phyloP scores from a whole-genome alignment of 2,329 filamentous ascomycete genomes.

The Fonsecaea erecta region DNA sequence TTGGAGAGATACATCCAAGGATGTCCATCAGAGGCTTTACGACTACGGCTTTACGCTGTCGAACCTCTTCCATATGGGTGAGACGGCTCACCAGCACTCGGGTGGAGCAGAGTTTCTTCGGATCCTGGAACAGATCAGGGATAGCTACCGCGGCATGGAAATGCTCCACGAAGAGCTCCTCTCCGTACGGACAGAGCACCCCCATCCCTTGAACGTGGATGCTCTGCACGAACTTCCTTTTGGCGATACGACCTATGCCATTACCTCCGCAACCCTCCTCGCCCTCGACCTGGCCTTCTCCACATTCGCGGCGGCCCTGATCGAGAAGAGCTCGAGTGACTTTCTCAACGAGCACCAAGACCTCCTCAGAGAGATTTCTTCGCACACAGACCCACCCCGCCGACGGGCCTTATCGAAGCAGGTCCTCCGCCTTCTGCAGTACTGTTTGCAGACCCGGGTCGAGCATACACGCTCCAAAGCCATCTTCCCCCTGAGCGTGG shows the following conservation, averaged over 20 bases:
- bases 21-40: slow-evolving; percentile 15
- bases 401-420: background rate
- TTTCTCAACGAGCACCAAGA: background rate
- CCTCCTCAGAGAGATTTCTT: background rate
- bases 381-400: background rate
- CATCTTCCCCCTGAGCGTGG: slow-evolving; percentile 16
- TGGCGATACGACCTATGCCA: background rate
- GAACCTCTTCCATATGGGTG: background rate
- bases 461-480: slow-evolving; percentile 1
- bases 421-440: slow-evolving; percentile 1
- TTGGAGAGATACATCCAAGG: slow-evolving; percentile 13
- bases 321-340: background rate
- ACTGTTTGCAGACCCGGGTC: background rate
- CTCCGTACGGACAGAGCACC: background rate
- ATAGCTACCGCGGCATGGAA: background rate
- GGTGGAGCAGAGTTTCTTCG: background rate
- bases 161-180: background rate
- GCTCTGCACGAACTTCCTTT: too few species aligned
- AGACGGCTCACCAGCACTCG: background rate
- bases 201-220: background rate
- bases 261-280: slow-evolving; percentile 2
- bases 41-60: slow-evolving; percentile 21
- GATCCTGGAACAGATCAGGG: slow-evolving; percentile 5
- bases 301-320: slow-evolving; percentile 8
- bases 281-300: slow-evolving; percentile 15